phyloP scores from a whole-genome alignment of 2,329 filamentous ascomycete species.

The Calcarisporium arbuscula region DNA sequence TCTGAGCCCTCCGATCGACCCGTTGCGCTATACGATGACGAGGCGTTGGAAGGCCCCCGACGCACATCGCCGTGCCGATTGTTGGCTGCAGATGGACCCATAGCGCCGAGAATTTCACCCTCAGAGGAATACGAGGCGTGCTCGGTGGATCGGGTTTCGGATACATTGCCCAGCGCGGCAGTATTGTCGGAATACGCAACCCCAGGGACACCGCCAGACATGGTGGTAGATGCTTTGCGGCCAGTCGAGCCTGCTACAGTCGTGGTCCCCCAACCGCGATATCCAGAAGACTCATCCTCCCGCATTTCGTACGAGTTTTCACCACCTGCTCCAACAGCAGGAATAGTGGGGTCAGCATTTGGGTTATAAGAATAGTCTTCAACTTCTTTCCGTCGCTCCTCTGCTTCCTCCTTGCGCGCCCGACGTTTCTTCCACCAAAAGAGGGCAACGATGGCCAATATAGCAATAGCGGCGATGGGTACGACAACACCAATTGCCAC shows the following conservation, averaged over 20 bases:
- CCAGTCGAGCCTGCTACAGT: constrained; percentile 60
- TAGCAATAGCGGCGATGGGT: constrained; percentile 79
- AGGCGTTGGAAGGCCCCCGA: constrained; percentile 89
- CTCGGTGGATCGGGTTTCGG: constrained; percentile 66
- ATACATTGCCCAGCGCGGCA: constrained; percentile 60
- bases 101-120: constrained; percentile 74
- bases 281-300: constrained; percentile 71
- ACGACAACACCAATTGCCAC: constrained; percentile 93
- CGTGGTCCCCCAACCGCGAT: constrained; percentile 90
- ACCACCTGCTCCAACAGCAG: constrained; percentile 35
- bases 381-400: constrained; percentile 88
- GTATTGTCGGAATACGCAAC: constrained; percentile 67
- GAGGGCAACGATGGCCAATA: constrained; percentile 69
- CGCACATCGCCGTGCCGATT: constrained; percentile 67
- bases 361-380: constrained; percentile 97
- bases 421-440: constrained; percentile 88
- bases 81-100: constrained; percentile 64
- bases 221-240: constrained; percentile 81
- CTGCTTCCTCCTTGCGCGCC: constrained; percentile 75
- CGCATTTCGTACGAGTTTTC: constrained; percentile 66
- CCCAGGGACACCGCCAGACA: constrained; percentile 67
- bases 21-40: constrained; percentile 85
- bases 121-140: constrained; percentile 53
- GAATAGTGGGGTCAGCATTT: constrained; percentile 84
- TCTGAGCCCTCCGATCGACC: constrained; percentile 63